Conservation (phyloP, 208 protist genomes). For the Crithidia fasciculata region DNA sequence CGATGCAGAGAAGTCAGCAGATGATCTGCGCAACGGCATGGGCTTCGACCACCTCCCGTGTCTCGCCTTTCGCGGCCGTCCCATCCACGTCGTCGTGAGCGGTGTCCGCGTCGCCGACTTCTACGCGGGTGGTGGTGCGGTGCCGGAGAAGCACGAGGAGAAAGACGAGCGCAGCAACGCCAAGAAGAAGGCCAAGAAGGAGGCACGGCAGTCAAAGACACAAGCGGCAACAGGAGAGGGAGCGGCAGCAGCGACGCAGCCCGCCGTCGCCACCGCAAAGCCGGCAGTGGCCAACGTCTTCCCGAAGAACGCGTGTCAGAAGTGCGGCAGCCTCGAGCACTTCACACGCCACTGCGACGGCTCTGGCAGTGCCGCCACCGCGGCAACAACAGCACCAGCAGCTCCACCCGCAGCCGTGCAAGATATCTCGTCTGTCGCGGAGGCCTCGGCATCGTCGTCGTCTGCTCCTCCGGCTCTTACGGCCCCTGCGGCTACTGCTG, state of each 20-base stretch:
- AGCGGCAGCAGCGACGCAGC: not conserved
- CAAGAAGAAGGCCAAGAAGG: slow-evolving; percentile 14
- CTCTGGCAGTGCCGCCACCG: slow-evolving; percentile 8
- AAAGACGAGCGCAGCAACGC: slow-evolving; percentile 16
- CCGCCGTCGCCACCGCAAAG: not conserved
- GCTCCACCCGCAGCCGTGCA: slow-evolving; percentile 1
- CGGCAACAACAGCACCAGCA: not conserved
- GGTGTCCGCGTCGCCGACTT: slow-evolving; percentile 65
- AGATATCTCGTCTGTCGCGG: not conserved
- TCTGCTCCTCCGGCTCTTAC: not conserved
- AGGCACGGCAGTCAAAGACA: too few species aligned
- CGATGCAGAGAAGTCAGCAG: not conserved
- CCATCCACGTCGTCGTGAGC: slow-evolving; percentile 56
- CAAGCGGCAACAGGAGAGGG: not conserved
- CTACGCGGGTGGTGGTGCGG: slow-evolving; percentile 53
- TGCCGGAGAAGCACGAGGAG: slow-evolving; percentile 44
- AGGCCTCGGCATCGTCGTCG: not conserved
- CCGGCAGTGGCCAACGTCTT: not conserved
- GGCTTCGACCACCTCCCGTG: slow-evolving; percentile 43
- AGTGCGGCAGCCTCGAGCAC: slow-evolving; percentile 48
- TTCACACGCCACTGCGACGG: slow-evolving; percentile 57
- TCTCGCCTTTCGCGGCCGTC: slow-evolving; percentile 40
- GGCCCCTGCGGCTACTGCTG: not conserved
- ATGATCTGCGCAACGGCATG: not conserved
- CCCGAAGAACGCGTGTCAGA: slow-evolving; percentile 52